Base-by-base conservation (phyloP, 192 early-diverging fungal species). In the Entomortierella beljakovae region DNA sequence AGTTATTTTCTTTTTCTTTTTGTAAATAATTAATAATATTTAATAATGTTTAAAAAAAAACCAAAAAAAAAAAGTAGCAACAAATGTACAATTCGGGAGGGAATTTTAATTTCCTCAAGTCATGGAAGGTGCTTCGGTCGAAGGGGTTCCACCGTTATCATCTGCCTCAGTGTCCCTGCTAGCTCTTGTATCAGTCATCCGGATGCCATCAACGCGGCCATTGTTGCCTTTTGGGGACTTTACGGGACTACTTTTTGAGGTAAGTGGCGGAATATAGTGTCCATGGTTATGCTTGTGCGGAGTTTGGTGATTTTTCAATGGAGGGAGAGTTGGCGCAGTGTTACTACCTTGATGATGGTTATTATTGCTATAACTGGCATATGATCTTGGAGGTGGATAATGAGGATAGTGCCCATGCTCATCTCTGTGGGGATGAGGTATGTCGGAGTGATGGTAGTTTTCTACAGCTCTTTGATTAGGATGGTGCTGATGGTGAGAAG, bases 81-180 rank as follows among this genome's bases (percentile, higher is more conserved):
- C 59, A 23, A 26, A 46, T 40, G 37, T 11, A 22, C 54, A 20
- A 52, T 35, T 46, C 28, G 10, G 0, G 0, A n/a, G n/a, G n/a
- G n/a, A n/a, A n/a, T n/a, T n/a, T n/a, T n/a, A n/a, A n/a, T n/a
- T n/a, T n/a, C n/a, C n/a, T n/a, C n/a, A n/a, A n/a, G n/a, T n/a
- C n/a, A n/a, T n/a, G n/a, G n/a, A n/a, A n/a, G n/a, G 9, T 4
- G 33, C 18, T 16, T 18, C 22, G 26, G 15, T 23, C 5, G 25
- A 28, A 28, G 57, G 31, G 7, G 67, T 9, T 3, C 29, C 46
- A 29, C 23, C 33, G 0, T 71, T 61, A 11, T 71, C 70, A 33
- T 71, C 70, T 10, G 70, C 57, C 53, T 71, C 70, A 2, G 70
- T 71, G 15, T 71, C 70, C 0, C 43, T 61, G 33, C 70, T 54